These are phyloP conservation scores for Ophiocordyceps camponoti-saundersi DNA, from an alignment of 2,329 filamentous ascomycete species.

Conservation along the genomic window DNA sequence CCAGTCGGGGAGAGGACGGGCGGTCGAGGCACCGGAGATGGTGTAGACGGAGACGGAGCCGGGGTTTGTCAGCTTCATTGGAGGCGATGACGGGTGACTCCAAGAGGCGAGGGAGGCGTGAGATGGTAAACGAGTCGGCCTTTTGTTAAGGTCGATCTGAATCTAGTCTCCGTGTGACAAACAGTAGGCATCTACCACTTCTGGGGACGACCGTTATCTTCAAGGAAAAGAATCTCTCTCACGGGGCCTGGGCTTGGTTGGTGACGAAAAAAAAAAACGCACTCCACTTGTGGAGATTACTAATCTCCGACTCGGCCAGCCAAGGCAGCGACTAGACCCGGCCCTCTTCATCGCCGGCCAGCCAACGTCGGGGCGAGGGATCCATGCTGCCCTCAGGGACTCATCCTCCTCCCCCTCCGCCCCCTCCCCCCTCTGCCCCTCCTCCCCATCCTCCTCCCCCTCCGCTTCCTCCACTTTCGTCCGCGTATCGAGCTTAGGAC, in stretches of 20 bases:
- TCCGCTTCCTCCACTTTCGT: not conserved
- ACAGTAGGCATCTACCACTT: no score
- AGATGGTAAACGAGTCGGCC: not conserved
- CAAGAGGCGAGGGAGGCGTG: not conserved
- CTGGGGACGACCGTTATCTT: no score
- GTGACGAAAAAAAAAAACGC: not conserved
- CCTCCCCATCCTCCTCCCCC: not conserved
- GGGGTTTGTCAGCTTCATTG: constrained; percentile 69
- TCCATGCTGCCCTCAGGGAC: not conserved
- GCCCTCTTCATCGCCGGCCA: not conserved
- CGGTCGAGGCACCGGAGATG: constrained; percentile 77
- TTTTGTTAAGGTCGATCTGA: no score
- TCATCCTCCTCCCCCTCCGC: not conserved
- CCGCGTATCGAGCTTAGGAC: not conserved
- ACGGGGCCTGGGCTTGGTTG: not conserved
- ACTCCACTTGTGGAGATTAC: not conserved
- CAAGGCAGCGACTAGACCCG: no score
- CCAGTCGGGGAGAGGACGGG: constrained; percentile 86
- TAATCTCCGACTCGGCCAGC: no score
- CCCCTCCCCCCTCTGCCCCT: not conserved
- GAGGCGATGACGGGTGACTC: not conserved
- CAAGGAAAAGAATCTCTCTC: no score
- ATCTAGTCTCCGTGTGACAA: not conserved
- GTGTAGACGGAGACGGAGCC: constrained; percentile 85
- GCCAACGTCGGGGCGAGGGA: not conserved